Conservation (phyloP, 345 rosid genomes). For the Citrus reticulata region DNA sequence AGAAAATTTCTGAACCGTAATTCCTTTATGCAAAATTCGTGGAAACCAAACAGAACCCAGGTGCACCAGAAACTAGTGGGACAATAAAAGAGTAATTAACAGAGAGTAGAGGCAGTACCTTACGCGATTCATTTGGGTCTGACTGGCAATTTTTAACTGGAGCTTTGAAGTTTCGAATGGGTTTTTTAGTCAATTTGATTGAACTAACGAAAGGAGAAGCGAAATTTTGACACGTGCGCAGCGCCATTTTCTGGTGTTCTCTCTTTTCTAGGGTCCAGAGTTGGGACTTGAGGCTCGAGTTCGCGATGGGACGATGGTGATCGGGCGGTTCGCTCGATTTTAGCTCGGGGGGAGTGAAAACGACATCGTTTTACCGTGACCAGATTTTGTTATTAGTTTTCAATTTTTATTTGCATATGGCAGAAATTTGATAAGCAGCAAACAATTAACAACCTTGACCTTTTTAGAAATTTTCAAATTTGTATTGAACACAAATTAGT, state of each 20-base stretch:
- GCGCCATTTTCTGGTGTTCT: constrained; percentile 26
- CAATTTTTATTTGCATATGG: too few relatives aligned
- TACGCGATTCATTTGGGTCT: constrained; percentile 34
- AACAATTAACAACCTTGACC: too few relatives aligned
- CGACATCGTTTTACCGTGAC: too few relatives aligned
- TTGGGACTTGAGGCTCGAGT: not conserved
- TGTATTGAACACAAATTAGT: fast-evolving
- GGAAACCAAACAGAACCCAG: constrained; percentile 15
- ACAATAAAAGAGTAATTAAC: not conserved
- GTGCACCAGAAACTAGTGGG: not conserved
- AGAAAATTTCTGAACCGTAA: not conserved
- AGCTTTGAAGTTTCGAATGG: constrained; percentile 38
- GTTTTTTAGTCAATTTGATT: constrained; percentile 14
- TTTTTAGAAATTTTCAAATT: too few relatives aligned
- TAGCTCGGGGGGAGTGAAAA: too few relatives aligned
- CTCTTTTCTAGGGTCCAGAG: not conserved
- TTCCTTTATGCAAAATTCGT: constrained; percentile 12
- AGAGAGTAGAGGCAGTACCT: constrained; percentile 26
- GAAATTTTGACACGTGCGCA: constrained; percentile 13
- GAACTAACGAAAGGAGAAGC: constrained; percentile 22
- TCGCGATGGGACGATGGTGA: not conserved
- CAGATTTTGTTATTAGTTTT: too few relatives aligned
- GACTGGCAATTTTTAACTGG: constrained; percentile 35
- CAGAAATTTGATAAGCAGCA: too few relatives aligned
- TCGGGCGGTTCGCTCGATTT: too few relatives aligned